Evolutionary conservation across 2,329 filamentous ascomycete genomes (phyloP).

Genomic region (Colletotrichum falcatum): DNA sequence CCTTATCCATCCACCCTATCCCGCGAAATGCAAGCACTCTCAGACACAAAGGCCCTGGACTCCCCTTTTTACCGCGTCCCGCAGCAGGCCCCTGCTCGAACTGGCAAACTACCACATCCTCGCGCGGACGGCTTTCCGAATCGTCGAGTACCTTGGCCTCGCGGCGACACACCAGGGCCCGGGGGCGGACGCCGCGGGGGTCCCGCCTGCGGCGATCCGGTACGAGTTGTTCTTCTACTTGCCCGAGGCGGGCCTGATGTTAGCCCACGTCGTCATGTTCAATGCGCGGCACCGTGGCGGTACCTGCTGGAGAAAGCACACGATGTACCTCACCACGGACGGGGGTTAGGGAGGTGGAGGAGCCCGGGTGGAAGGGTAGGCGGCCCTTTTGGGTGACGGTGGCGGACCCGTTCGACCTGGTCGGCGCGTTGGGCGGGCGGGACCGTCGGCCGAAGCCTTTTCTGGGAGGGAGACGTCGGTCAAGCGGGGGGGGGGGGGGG

Average conservation of each 20-base stretch:
- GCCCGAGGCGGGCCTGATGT: constrained; percentile 67
- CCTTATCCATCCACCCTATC: background rate
- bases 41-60: background rate
- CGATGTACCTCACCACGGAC: constrained; percentile 63
- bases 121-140: constrained; percentile 67
- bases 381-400: constrained; percentile 57
- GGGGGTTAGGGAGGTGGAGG: constrained; percentile 62
- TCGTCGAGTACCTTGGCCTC: constrained; percentile 70
- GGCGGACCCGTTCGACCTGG: constrained; percentile 56
- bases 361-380: constrained; percentile 62
- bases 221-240: constrained; percentile 72
- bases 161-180: constrained; percentile 54
- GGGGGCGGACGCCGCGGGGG: constrained; percentile 50
- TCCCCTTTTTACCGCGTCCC: background rate
- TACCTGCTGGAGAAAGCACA: constrained; percentile 62
- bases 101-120: constrained; percentile 50
- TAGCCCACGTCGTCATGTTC: constrained; percentile 61
- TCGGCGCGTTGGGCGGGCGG: constrained; percentile 49
- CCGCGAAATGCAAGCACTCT: background rate
- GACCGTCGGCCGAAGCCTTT: constrained; percentile 48
- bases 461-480: constrained; percentile 49
- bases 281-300: constrained; percentile 62
- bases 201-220: constrained; percentile 62
- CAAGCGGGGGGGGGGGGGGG: background rate
- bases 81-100: too few relatives aligned